Conservation (phyloP, 345 rosid species). For the Eucalyptus polybractea region DNA sequence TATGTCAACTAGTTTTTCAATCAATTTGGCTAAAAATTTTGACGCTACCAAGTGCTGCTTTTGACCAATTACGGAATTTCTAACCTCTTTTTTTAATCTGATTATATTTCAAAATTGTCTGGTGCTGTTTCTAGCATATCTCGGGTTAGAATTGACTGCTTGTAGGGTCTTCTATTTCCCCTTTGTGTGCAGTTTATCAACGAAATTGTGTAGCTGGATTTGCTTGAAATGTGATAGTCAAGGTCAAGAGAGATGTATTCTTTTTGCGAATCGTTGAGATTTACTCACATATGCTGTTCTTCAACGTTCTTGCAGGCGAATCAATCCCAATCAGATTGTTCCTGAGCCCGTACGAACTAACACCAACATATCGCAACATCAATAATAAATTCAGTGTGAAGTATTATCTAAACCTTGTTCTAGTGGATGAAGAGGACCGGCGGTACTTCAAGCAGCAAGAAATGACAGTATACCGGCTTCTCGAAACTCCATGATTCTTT, state of each 20-base stretch:
- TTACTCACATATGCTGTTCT: neutral
- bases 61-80: neutral
- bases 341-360: constrained; percentile 46
- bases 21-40: neutral
- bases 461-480: constrained; percentile 38
- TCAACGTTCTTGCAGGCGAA: constrained; percentile 24
- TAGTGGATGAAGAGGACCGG: constrained; percentile 57
- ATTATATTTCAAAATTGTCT: neutral
- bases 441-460: constrained; percentile 65
- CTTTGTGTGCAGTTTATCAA: neutral
- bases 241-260: neutral
- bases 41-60: neutral
- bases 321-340: constrained; percentile 49
- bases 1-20: neutral
- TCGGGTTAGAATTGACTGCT: neutral
- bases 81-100: neutral
- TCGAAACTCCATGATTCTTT: constrained; percentile 9
- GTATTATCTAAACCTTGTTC: constrained; percentile 49
- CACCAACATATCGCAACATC: constrained; percentile 50
- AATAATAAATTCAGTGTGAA: constrained; percentile 59
- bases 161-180: neutral
- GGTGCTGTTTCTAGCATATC: neutral
- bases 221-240: neutral
- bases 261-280: neutral
- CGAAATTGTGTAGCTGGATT: neutral